Percentiles rank a stretch among this genome's conserved stretches.
phyloP scores from a whole-genome alignment of 345 rosid genomes.

The Crucihimalaya himalaica region DNA sequence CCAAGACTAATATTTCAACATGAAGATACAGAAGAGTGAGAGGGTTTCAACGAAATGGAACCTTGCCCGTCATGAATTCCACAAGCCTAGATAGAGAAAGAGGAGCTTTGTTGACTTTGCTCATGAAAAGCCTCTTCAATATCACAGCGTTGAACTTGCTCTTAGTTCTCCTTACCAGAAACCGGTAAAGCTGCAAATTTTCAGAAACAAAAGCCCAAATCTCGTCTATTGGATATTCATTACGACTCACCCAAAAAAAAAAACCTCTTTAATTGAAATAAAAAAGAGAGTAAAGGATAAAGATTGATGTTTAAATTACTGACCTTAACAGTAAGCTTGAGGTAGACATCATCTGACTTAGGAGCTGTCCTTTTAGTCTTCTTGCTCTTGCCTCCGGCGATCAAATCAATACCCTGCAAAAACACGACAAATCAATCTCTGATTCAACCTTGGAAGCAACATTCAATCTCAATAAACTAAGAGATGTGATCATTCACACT shows the following conservation, averaged over 20 bases:
- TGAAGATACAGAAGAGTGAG: neutral
- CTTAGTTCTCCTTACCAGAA: slow-evolving; percentile 82
- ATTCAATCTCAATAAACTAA: neutral
- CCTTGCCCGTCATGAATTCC: slow-evolving; percentile 72
- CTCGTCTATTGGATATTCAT: neutral
- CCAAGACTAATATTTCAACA: neutral
- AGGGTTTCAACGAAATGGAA: slow-evolving; percentile 27
- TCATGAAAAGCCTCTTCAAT: slow-evolving; percentile 93
- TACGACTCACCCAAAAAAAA: neutral
- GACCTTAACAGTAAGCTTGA: slow-evolving; percentile 94
- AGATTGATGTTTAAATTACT: neutral
- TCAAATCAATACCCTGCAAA: slow-evolving; percentile 84
- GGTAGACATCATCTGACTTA: slow-evolving; percentile 91
- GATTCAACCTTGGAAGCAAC: neutral
- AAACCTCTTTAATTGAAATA: neutral
- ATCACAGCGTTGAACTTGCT: slow-evolving; percentile 95
- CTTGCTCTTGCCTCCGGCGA: slow-evolving; percentile 97
- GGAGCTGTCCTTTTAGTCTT: slow-evolving; percentile 86
- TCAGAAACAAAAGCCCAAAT: neutral
- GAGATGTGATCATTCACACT: neutral
- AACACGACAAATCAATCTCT: slow-evolving; percentile 5
- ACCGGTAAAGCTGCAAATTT: slow-evolving; percentile 64
- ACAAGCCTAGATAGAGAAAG: slow-evolving; percentile 81
- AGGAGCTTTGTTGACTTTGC: slow-evolving; percentile 89
- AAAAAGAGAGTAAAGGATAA: neutral